Evolutionary conservation across 768 basidiomycete species (phyloP), one percentile per base, ranked within the genome.

Genomic region (Mycena maculata): DNA sequence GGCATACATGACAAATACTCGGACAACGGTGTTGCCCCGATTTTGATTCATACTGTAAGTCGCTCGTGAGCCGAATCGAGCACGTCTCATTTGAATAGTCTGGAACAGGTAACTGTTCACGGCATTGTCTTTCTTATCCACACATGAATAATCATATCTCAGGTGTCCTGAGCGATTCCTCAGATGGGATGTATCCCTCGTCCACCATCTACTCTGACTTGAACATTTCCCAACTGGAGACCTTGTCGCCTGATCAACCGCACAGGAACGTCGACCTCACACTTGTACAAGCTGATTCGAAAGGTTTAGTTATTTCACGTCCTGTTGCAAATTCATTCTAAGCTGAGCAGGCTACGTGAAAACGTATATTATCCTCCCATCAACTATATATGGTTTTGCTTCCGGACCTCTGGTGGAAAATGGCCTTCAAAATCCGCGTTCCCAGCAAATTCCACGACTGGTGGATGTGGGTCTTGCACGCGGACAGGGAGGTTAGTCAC

Each of bases 331-430:
- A 39, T 15, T 45, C n/a, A 36, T 50, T 30, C 28, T 56, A 28
- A 56, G 16, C 33, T 8, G 15, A 3, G 28, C 63, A 85, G 85
- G 85, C 18, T 88, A 84, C 73, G 81, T 83, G 31, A 81, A 80
- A 58, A 80, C 85, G 0, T 85, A 87, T 73, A 87, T 89, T 61
- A 71, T 90, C 55, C 70, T 86, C 15, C 87, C 88, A 1, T 78
- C 83, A 4, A 87, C 85, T 2, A 85, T 89, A 47, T 89, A 85
- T 65, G 87, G 86, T 31, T 75, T 82, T 10, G 84, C 86, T 0
- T 73, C 76, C 0, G 84, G 83, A 15, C 74, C 77, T 27, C 80
- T 88, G n/a, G 83, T 83, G n/a, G 83, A 88, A 25, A 76, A 80
- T 6, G 85, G 84, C 2, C 75, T 88, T 44, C 79, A 83, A 62